phyloP scores from a whole-genome alignment of 2,329 filamentous ascomycete genomes.

The Colletotrichum liaoningense region DNA sequence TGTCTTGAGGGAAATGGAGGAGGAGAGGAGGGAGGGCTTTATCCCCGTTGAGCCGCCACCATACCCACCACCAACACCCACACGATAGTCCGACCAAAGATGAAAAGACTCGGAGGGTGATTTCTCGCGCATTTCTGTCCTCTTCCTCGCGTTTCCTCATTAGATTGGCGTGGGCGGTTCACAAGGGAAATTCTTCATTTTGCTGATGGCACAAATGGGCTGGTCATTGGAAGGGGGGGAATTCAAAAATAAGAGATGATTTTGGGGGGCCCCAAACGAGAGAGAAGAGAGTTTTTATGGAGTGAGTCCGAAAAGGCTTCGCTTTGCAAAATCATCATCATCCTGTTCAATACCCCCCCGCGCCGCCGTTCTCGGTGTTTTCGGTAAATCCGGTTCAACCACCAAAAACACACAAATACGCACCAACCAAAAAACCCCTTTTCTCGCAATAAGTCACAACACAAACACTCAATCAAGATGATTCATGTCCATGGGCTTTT shows the following conservation, averaged over 20 bases:
- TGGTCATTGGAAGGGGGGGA: conserved; percentile 40
- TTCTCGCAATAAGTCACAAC: conserved; percentile 33
- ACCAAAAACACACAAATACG: neutral
- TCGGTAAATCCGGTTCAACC: conserved; percentile 15
- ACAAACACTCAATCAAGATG: conserved; percentile 35
- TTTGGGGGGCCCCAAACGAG: conserved; percentile 31
- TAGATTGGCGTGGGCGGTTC: conserved; percentile 66
- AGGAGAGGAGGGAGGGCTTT: conserved; percentile 24
- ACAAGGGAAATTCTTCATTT: conserved; percentile 62
- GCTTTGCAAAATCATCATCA: conserved; percentile 8
- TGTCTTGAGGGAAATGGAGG: neutral
- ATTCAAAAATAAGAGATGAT: conserved; percentile 16
- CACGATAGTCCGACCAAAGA: neutral
- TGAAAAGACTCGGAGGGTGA: conserved; percentile 28
- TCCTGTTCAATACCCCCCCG: conserved; percentile 7
- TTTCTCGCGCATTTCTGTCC: conserved; percentile 46
- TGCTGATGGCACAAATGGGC: conserved; percentile 56
- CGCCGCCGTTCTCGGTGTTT: conserved; percentile 11
- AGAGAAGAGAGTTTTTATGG: neutral
- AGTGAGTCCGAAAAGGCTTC: conserved; percentile 12
- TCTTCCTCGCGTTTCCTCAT: conserved; percentile 62
- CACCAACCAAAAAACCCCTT: neutral
- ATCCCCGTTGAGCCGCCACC: conserved; percentile 30
- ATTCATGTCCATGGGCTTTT: conserved; percentile 32
- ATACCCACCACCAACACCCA: conserved; percentile 1